Base-by-base conservation (phyloP, 208 protist genomes). In the Trypanosoma mega region DNA sequence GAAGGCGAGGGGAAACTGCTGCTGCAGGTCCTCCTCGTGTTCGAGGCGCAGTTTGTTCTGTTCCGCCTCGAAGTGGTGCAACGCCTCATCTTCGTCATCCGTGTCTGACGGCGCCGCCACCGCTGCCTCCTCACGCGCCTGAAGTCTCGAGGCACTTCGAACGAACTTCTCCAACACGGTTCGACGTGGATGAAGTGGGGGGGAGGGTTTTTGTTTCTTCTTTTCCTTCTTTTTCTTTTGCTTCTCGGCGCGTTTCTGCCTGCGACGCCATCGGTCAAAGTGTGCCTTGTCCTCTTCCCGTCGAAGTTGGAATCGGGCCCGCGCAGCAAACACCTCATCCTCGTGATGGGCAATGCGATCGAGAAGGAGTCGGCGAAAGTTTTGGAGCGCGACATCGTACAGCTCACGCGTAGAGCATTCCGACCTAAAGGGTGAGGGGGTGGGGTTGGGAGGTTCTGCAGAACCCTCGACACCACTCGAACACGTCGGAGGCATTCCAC, bases 1-100 rank as follows among this genome's bases (percentile, higher is more conserved):
- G 47, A 72, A 86, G 30, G 79, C 79, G 20, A 86, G 62, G 1
- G 79, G 79, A 46, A 59, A 74, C n/a, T 49, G 27, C n/a, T 44
- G 51, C 46, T 71, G 47, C 24, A 86, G 47, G 7, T 62, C 68
- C 24, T 68, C 67, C 29, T 71, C 62, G 56, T 74, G 48, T 48
- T 82, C 71, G 12, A 57, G 6, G 16, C 68, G 55, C 21, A 72
- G 46, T 51, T 82, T 81, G 30, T 72, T 9, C 48, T 85, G 59
- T 29, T 85, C 78, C 3, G 33, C 60, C 18, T 62, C 36, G 41
- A 74, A 73, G 26, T 66, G 34, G 29, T 61, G 34, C 67, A 30
- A 45, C 2, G 60, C 29, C 27, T 49, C 30, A 8, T 26, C 53
- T n/a, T n/a, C n/a, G n/a, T n/a, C n/a, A n/a, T n/a, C n/a, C n/a